A percentile compares a stretch with the other conserved stretches of the same genome.
Evolutionary conservation across 148 eudicot species (phyloP).

Genomic region (Dysphania ambrosioides): DNA sequence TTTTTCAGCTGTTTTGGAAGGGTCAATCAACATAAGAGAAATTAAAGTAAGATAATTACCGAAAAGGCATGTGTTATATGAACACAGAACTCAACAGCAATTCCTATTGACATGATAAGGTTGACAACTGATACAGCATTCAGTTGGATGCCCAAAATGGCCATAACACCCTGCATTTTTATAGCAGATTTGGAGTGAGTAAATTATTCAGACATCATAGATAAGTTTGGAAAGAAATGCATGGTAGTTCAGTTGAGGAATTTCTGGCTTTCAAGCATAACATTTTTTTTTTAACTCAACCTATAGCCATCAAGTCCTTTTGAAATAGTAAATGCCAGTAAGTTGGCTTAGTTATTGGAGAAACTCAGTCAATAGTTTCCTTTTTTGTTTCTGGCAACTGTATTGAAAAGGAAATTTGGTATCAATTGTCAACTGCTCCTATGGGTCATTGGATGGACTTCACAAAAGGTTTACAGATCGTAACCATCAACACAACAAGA

Average conservation of each 20-base stretch:
- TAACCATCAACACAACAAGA: not conserved
- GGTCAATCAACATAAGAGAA: not conserved
- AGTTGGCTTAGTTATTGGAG: too few relatives aligned
- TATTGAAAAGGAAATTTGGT: too few relatives aligned
- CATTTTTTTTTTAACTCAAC: too few relatives aligned
- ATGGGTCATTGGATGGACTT: not conserved
- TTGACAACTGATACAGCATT: slow-evolving; percentile 94
- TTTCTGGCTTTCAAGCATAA: not conserved
- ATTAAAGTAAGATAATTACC: slow-evolving; percentile 38
- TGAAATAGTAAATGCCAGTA: not conserved
- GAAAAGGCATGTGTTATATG: slow-evolving; percentile 94
- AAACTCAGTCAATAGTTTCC: too few relatives aligned
- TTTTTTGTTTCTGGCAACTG: too few relatives aligned
- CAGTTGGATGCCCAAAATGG: slow-evolving; percentile 76
- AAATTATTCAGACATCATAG: not conserved
- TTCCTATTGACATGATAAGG: slow-evolving; percentile 95
- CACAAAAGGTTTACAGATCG: not conserved
- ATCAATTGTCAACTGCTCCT: too few relatives aligned
- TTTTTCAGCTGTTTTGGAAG: not conserved
- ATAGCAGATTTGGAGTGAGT: slow-evolving; percentile 8
- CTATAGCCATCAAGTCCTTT: not conserved
- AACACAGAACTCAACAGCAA: slow-evolving; percentile 95
- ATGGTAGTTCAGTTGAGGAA: not conserved
- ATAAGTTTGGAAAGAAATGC: not conserved
- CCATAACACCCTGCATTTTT: slow-evolving; percentile 88